Evolutionary conservation across 73 alveolate species (phyloP), one percentile per base, ranked within the genome.

Genomic region (Uronychia setigera): DNA sequence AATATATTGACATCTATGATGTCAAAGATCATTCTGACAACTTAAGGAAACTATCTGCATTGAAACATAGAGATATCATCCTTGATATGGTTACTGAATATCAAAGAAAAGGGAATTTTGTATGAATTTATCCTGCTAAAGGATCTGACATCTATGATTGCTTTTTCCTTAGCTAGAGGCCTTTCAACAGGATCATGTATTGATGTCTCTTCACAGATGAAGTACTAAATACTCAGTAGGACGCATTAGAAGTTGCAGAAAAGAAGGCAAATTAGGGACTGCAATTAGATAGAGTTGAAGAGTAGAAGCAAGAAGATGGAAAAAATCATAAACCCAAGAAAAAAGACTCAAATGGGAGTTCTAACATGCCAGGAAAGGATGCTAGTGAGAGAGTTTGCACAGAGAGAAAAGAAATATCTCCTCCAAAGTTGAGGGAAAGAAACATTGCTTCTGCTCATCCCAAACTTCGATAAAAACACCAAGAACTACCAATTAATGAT

Each of bases 51-150:
- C 19, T 80, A 13, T n/a, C 87, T 19, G 1, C 77, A 19, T 59
- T 85, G 25, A 93, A 93, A 76, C 29, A 58, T 78, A 93, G 86
- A 80, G 94, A 92, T 0, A 79, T 88, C 13, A 78, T 92, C 29
- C 81, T 76, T 33, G 97, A 93, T 27, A 82, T 92, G 77, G 29
- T 90, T 29, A 35, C 78, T 0, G 97, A 93, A 46, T 85, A 76
- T 29, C 26, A 87, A 0, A 86, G 97, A 79, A 67, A 59, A 59
- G 94, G 97, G 31, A 91, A 90, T 60, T 93, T 86, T 81, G 92
- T 84, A 60, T 90, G 97, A 67, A 93, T 93, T 1, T 93, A 33
- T 58, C 97, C 97, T 0, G 78, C 94, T 27, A 31, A 82, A 86
- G 94, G 94, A 0, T 59, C 87, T 14, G 32, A 60, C 11, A 35